phyloP scores from a whole-genome alignment of 768 basidiomycete genomes.

The Lanmaoa pseudosensibilis region DNA sequence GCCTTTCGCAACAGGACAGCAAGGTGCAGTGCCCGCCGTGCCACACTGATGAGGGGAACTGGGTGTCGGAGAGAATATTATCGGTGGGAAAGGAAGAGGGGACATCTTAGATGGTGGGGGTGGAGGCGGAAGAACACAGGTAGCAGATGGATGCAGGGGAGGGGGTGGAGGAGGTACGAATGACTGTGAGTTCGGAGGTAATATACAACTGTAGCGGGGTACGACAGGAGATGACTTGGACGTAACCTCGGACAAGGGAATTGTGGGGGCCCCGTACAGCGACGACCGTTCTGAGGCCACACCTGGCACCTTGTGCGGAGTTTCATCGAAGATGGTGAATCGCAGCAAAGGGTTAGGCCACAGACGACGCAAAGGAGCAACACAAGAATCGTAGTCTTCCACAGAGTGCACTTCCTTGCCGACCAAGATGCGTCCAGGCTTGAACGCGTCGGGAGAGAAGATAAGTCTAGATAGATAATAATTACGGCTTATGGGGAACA shows the following conservation, averaged over 20 bases:
- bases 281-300: slow-evolving; percentile 4
- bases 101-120: slow-evolving; percentile 11
- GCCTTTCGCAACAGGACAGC: slow-evolving; percentile 47
- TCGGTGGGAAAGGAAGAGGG: slow-evolving; percentile 1
- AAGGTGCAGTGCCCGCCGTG: slow-evolving; percentile 15
- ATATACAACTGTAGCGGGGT: not conserved
- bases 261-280: not conserved
- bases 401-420: slow-evolving; percentile 57
- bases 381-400: slow-evolving; percentile 55
- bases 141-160: slow-evolving; percentile 20
- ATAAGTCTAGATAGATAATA: slow-evolving; percentile 68
- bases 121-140: slow-evolving; percentile 17
- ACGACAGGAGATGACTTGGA: slow-evolving; percentile 1
- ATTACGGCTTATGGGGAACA: slow-evolving; percentile 61
- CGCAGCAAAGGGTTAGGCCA: slow-evolving; percentile 62
- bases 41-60: not conserved
- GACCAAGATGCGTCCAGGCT: slow-evolving; percentile 58
- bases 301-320: slow-evolving; percentile 37
- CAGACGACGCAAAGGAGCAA: slow-evolving; percentile 50
- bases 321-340: slow-evolving; percentile 60
- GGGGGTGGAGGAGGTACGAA: slow-evolving; percentile 18
- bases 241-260: not conserved
- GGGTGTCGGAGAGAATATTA: not conserved
- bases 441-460: slow-evolving; percentile 62
- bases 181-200: not conserved